Evolutionary conservation across 1,284 basidiomycete species (phyloP), one percentile per base, ranked within the genome.

Genomic region (Wallemia mellicola): DNA sequence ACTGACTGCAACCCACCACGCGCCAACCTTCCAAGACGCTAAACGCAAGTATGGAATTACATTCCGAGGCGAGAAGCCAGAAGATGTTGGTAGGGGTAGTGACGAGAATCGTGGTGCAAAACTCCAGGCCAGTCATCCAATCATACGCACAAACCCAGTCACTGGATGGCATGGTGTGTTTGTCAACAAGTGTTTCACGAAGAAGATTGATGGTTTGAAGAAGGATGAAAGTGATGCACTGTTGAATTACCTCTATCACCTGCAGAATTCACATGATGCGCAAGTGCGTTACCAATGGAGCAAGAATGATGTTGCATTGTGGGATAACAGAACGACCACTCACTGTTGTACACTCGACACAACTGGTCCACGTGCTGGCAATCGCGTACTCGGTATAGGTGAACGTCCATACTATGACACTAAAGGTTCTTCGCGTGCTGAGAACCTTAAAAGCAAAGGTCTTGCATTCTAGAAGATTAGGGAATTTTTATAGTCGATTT

Each of bases 231-330:
- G 24, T 24, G 58, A 58, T n/a, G 24, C 28, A 28, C 24, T 30
- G 17, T n/a, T 58, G n/a, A 27, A 60, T 9, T 61, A 62, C 59
- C 61, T 57, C 55, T 57, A 57, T 25, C 55, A 28, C 24, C 55
- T 57, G 14, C 24, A 57, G 15, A 28, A 57, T 17, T 11, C 15
- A 7, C 55, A 81, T 65, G 78, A 80, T 66, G 67, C 81, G 30
- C 80, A 82, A 67, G 76, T 78, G 22, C 67, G 75, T 32, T 73
- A 73, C 70, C 65, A 68, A 38, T 75, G 74, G 73, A 66, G 69
- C 60, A 64, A 67, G 58, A 59, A 59, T 24, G 32, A 59, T 17
- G 28, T 61, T 57, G 61, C 61, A 14, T 59, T 74, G 59, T 75
- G 73, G 73, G 72, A 72, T 63, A 74, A 73, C 67, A 67, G 77